Evolutionary conservation across 768 basidiomycete species (phyloP).

Genomic region (Phlebiopsis flavidoalba): DNA sequence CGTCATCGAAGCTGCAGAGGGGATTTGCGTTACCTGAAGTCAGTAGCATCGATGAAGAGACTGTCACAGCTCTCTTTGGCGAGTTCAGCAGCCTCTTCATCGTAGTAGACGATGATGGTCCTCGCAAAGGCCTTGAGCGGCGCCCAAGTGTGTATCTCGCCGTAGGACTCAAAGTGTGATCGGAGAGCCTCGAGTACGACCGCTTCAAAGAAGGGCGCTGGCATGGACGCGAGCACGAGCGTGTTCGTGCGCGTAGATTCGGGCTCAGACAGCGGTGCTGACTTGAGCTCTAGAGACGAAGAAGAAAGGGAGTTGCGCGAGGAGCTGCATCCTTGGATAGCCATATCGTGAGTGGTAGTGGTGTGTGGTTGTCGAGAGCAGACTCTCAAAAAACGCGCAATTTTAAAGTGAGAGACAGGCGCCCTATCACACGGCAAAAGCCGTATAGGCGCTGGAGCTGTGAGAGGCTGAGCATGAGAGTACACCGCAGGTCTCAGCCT

Average conservation of each 20-base stretch:
- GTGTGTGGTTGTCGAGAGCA: constrained; percentile 2
- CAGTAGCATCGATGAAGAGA: constrained; percentile 48
- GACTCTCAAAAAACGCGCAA: background rate
- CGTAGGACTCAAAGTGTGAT: constrained; percentile 71
- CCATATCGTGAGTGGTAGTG: constrained; percentile 2
- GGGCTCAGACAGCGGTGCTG: background rate
- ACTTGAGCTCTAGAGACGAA: background rate
- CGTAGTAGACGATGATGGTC: constrained; percentile 74
- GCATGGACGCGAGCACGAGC: constrained; percentile 73
- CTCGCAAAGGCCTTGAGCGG: constrained; percentile 78
- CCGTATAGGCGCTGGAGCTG: background rate
- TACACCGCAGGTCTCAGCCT: background rate
- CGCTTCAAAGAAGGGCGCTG: constrained; percentile 73
- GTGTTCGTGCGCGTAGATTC: constrained; percentile 60
- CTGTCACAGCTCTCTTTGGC: constrained; percentile 67
- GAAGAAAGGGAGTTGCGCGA: background rate
- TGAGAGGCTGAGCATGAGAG: background rate
- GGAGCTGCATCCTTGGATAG: background rate
- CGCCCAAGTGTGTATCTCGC: constrained; percentile 86
- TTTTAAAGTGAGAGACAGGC: constrained; percentile 10
- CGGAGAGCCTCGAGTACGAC: constrained; percentile 59
- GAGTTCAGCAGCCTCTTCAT: constrained; percentile 55
- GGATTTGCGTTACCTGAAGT: constrained; percentile 35
- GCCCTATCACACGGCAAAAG: background rate
- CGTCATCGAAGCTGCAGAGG: background rate